Conservation (phyloP, 805 yeast genomes). For the Kockiozyma suomiensis region DNA sequence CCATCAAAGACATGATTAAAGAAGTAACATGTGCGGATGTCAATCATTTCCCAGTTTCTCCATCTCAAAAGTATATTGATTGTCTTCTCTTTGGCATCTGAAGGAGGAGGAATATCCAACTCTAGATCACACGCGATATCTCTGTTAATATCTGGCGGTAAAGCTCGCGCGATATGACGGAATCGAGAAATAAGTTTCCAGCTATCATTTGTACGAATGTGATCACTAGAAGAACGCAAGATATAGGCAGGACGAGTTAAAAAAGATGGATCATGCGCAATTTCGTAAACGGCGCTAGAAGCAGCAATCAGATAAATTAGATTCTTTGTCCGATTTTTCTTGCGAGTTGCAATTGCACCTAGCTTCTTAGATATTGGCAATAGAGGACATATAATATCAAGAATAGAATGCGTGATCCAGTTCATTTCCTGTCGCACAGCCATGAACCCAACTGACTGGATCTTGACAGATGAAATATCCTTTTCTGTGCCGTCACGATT, state of each 20-base stretch:
- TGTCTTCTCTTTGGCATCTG: slow-evolving; percentile 57
- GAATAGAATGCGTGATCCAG: slow-evolving; percentile 36
- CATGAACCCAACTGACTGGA: slow-evolving; percentile 41
- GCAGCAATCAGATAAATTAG: slow-evolving; percentile 49
- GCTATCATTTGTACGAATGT: slow-evolving; percentile 76
- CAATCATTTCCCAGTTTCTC: slow-evolving; percentile 90
- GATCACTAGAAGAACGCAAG: slow-evolving; percentile 68
- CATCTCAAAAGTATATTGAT: slow-evolving; percentile 66
- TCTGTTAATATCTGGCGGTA: slow-evolving; percentile 52
- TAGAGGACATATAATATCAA: slow-evolving; percentile 30
- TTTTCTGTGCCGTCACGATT: slow-evolving; percentile 29
- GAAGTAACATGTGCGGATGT: slow-evolving; percentile 58
- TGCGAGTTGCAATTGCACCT: slow-evolving; percentile 26
- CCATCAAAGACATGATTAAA: slow-evolving; percentile 55
- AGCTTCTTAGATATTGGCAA: slow-evolving; percentile 35
- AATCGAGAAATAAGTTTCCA: slow-evolving; percentile 85
- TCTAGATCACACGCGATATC: slow-evolving; percentile 46
- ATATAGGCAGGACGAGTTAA: slow-evolving; percentile 86
- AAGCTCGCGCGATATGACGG: slow-evolving; percentile 65
- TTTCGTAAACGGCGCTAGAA: slow-evolving; percentile 54
- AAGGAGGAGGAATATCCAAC: slow-evolving; percentile 42
- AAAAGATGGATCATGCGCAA: slow-evolving; percentile 85
- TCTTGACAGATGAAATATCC: slow-evolving; percentile 37
- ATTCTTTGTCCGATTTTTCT: slow-evolving; percentile 36
- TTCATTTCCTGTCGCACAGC: slow-evolving; percentile 43